Percentiles rank a stretch among this genome's conserved stretches.
These are phyloP conservation scores for Theobroma grandiflorum DNA, from an alignment of 441 rosid species.

Conservation along the genomic window DNA sequence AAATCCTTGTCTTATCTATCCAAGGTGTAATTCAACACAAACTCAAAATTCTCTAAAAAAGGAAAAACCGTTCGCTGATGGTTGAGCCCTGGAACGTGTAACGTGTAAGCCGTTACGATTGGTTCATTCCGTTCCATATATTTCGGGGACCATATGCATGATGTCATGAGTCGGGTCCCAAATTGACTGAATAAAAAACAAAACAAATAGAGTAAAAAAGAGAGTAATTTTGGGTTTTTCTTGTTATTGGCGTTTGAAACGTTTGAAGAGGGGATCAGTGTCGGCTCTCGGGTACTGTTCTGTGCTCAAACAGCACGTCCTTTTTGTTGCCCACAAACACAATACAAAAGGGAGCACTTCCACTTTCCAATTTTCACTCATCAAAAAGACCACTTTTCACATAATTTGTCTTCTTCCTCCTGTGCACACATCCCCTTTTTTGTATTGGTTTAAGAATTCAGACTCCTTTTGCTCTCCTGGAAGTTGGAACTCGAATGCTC, in stretches of 20 bases:
- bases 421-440: too few species aligned
- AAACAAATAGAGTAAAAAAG: not conserved
- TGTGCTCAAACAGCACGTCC: not conserved
- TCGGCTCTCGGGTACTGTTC: conserved; percentile 58
- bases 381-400: not conserved
- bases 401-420: conserved; percentile 2
- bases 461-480: not conserved
- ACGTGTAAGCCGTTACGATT: not conserved
- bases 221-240: conserved; percentile 24
- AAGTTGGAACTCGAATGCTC: not conserved
- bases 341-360: not conserved
- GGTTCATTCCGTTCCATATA: not conserved
- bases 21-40: too few species aligned
- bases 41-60: too few species aligned
- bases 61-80: not conserved
- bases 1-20: too few species aligned
- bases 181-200: not conserved
- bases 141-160: too few species aligned
- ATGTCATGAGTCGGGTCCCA: not conserved
- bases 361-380: not conserved
- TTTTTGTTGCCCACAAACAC: not conserved
- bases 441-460: not conserved
- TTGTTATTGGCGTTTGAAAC: conserved; percentile 16
- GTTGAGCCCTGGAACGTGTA: not conserved
- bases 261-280: conserved; percentile 44